Conservation (phyloP, 2,329 filamentous ascomycete species). For the Ploettnerulaceae sp. region DNA sequence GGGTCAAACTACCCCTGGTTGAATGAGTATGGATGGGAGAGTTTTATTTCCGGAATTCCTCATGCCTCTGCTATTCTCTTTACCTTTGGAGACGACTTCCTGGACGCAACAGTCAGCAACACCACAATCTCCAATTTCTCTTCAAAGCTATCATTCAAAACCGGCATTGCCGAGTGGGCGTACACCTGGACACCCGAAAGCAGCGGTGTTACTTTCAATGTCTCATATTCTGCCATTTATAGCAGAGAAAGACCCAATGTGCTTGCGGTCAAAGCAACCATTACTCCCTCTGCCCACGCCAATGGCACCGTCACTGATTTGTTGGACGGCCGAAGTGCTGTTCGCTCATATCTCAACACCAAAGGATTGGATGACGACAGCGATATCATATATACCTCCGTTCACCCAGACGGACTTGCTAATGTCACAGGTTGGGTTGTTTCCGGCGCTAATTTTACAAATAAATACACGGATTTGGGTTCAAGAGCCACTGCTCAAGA, state of each 20-base stretch:
- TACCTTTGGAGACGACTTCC: slow-evolving; percentile 47
- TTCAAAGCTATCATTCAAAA: slow-evolving; percentile 57
- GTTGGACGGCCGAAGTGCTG: slow-evolving; percentile 63
- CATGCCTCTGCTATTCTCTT: slow-evolving; percentile 61
- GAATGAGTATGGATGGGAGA: slow-evolving; percentile 64
- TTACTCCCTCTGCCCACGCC: slow-evolving; percentile 48
- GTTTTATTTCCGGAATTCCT: slow-evolving; percentile 65
- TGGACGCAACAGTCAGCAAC: slow-evolving; percentile 57
- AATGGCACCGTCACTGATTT: slow-evolving; percentile 60
- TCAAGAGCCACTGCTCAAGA: slow-evolving; percentile 25
- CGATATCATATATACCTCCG: slow-evolving; percentile 57
- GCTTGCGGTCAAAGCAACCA: slow-evolving; percentile 48
- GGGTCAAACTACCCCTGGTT: slow-evolving; percentile 64
- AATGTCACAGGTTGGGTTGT: slow-evolving; percentile 59
- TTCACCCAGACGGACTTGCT: slow-evolving; percentile 55
- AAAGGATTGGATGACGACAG: slow-evolving; percentile 49
- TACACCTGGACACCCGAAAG: slow-evolving; percentile 59
- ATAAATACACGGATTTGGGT: slow-evolving; percentile 36
- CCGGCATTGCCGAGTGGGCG: slow-evolving; percentile 58
- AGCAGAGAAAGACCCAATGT: slow-evolving; percentile 34
- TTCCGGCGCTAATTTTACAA: slow-evolving; percentile 41
- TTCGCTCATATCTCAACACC: slow-evolving; percentile 53
- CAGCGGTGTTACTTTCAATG: slow-evolving; percentile 45
- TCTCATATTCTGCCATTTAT: slow-evolving; percentile 59
- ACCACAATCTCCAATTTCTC: slow-evolving; percentile 55